Evolutionary conservation across 805 yeast species (phyloP), one percentile per base, ranked within the genome.

Genomic region (Ogataea naganishii): DNA sequence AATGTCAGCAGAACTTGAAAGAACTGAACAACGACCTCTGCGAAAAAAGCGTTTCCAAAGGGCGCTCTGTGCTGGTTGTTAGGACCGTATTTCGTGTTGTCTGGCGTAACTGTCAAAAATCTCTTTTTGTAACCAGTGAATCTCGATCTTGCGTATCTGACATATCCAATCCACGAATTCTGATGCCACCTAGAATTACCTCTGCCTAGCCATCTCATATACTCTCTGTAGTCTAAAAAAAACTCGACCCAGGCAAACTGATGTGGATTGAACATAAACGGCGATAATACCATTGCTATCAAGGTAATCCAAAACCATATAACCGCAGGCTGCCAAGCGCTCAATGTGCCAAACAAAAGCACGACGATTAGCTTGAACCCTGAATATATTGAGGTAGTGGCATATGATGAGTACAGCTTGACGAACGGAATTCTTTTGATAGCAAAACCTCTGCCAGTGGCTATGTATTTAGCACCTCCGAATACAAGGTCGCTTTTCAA

Each of bases 401-500:
- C 80, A 61, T 83, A 89, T 23, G 80, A 69, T 0, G 94, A 71
- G 53, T 80, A 89, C 18, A 89, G 59, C 3, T 66, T 63, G 13
- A 77, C 59, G 53, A 89, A 89, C 5, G 83, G 74, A 18, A 74
- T 57, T 44, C 97, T 69, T 3, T 86, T 69, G 14, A 85, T 84
- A 2, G 97, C 95, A 62, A 88, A 82, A 1, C 95, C 95, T 58
- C 97, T 64, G 2, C 97, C 97, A 3, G 96, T 85, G 8, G 95
- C 77, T 38, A 89, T 80, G 49, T 89, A 89, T 32, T 75, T 69
- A 1, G 97, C 97, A 27, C 95, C 95, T 4, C 97, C 97, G 58
- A 81, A 79, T 1, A 86, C 68, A 29, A 89, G 63, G 53, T 88
- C 92, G 29, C 73, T 72, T 27, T 73, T 58, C 42, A 89, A 60